These are phyloP conservation scores for Mycotypha africana DNA, from an alignment of 371 early-diverging fungal species.

Conservation along the genomic window DNA sequence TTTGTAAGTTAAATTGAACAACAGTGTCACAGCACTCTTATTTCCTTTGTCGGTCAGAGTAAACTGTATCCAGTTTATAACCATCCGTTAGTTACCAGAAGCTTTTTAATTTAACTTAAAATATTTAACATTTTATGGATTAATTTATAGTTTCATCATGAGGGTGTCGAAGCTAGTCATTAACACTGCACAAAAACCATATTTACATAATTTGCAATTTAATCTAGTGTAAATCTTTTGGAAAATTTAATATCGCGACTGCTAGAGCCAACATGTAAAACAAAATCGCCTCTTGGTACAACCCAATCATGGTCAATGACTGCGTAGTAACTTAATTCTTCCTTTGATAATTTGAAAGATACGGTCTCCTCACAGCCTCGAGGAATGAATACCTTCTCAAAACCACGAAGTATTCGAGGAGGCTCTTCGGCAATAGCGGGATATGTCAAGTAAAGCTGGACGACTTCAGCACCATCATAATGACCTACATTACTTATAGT, in stretches of 20 bases:
- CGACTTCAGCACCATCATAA: slow-evolving; percentile 52
- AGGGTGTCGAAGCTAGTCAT: no score
- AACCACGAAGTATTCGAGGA: slow-evolving; percentile 47
- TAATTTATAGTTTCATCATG: no score
- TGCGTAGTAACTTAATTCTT: slow-evolving; percentile 43
- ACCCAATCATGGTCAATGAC: slow-evolving; percentile 27
- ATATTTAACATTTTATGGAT: no score
- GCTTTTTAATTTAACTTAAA: no score
- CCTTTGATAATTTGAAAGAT: slow-evolving; percentile 24
- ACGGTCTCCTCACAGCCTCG: slow-evolving; percentile 17
- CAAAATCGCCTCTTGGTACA: slow-evolving; percentile 39
- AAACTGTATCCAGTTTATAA: no score
- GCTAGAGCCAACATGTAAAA: slow-evolving; percentile 41
- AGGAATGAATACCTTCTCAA: slow-evolving; percentile 42
- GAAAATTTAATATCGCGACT: slow-evolving; percentile 38
- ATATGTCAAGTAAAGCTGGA: slow-evolving; percentile 49
- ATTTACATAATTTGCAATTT: no score
- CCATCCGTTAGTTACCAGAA: no score
- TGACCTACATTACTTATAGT: slow-evolving; percentile 44
- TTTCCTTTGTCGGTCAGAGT: no score
- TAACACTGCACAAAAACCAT: no score
- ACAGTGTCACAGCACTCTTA: no score
- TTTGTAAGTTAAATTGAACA: no score
- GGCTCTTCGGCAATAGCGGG: slow-evolving; percentile 47
- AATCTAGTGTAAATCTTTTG: slow-evolving; percentile 6